Base-by-base conservation (phyloP, 768 basidiomycete species). In the Pleurotus citrinopileatus region DNA sequence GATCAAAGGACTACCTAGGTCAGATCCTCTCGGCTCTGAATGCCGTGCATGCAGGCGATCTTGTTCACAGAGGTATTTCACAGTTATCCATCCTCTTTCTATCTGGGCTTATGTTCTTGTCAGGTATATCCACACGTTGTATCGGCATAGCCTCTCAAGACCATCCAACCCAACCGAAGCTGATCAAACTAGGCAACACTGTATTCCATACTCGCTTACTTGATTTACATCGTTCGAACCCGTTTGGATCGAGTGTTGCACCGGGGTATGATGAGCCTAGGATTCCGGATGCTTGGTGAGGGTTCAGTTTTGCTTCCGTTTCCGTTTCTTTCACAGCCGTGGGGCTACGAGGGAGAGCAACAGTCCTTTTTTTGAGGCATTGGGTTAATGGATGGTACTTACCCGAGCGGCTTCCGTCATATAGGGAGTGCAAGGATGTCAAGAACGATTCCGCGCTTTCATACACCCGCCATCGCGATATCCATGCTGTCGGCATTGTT, bases 141-240 rank as follows among this genome's bases (percentile, higher is more conserved):
- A 79, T 91, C 46, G 86, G 84, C 2, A 76, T 93, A 15, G 75
- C 75, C 0, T 71, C 77, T 2, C 71, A 74, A n/a, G 75, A 78
- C 52, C 74, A 76, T 44, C 71, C 71, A 1, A 70, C 76, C 4
- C 79, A 80, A 27, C 70, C 81, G 8, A 90, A 89, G 59, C 70
- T 80, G 17, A 77, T 92, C 63, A 94, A 94, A 65, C 68, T 97
- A 2, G 80, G 83, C 17, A 86, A 85, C 58, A 83, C 84, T 2
- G 82, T 77, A 13, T 97, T 86, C 64, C 78, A 86, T 58, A 83
- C 83, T 4, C 80, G 80, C 0, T 74, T 98, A 27, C 72, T 86
- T 22, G 93, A 96, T 63, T 71, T 94, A 27, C 88, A 96, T 62
- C 77, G 84, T 15, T 96, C 94, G 2, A 93, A 97, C 60, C 82